Evolutionary conservation across 345 rosid species (phyloP), one percentile per base, ranked within the genome.

Genomic region (Laguncularia racemosa): DNA sequence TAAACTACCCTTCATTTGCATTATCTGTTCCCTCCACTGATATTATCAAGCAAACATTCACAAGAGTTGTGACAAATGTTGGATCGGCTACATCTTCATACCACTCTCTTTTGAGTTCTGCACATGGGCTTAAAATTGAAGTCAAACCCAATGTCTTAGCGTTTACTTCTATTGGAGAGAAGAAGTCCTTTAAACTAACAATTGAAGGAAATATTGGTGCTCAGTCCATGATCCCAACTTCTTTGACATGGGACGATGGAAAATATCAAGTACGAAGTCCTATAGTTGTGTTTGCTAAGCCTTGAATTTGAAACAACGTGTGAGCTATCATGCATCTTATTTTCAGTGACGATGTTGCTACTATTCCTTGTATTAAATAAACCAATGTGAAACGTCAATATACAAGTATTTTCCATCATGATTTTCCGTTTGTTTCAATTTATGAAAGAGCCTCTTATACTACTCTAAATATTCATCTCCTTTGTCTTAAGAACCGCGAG

Each of bases 1-100:
- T 78, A 46, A 81, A 76, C 40, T 71, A 65, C 16, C 81, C 83
- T 48, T 69, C 78, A 0, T 73, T 76, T 50, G 50, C 79, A 1
- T 23, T 71, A 4, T 53, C 62, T 0, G 8, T 58, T 18, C 14
- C 19, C 0, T 16, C 33, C 0, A 38, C 40, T 2, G 20, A 33
- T 7, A 2, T 46, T 12, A 20, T 55, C 6, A 43, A 16, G 1
- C 52, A 51, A 1, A 28, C 49, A 48, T 73, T 71, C 60, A 49
- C 50, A 13, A 56, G 82, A 43, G 53, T 53, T 2, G 63, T 77
- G 16, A 73, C 74, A 0, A 77, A 77, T 12, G 70, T 71, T 10
- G 82, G 78, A 3, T 53, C 48, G 0, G 47, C 76, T 3, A 40
- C 26, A 5, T 73, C 78, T 2, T 56, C 50, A 0, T 77, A 77